Percentiles rank a stretch among this genome's conserved stretches.
These are phyloP conservation scores for Cucurbita moschata DNA, from an alignment of 306 rosid genomes.

Conservation along the genomic window DNA sequence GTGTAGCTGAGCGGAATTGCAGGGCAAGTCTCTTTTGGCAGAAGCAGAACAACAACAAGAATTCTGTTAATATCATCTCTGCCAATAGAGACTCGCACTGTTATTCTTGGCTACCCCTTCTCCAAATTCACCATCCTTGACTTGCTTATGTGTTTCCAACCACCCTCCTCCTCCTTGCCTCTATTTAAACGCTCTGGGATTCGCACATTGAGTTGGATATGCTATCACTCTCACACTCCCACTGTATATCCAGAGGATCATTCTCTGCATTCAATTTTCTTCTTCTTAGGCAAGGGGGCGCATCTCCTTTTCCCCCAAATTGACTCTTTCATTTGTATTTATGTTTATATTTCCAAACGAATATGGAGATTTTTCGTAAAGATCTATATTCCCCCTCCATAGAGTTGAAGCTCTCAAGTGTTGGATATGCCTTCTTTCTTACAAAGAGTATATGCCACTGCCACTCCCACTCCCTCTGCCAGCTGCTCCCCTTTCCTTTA, in stretches of 20 bases:
- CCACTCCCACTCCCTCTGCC: neutral
- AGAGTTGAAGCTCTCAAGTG: neutral
- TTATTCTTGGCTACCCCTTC: constrained; percentile 1
- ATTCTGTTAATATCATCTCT: neutral
- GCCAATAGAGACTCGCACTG: constrained; percentile 9
- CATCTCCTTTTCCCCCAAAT: neutral
- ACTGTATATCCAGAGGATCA: neutral
- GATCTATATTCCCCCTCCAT: neutral
- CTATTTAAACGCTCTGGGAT: neutral
- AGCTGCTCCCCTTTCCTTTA: neutral
- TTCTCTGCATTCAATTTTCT: neutral
- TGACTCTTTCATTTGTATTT: neutral
- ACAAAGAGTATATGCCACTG: neutral
- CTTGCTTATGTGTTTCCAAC: neutral
- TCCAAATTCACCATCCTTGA: neutral
- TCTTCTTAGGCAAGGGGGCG: neutral
- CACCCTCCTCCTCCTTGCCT: neutral
- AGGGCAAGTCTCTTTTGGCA: constrained; percentile 5
- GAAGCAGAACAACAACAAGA: neutral
- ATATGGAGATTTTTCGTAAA: neutral
- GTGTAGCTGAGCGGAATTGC: neutral
- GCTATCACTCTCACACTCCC: neutral
- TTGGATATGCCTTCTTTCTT: neutral
- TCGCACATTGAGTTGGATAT: constrained; percentile 4
- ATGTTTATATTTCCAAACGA: neutral